Evolutionary conservation across 2,329 filamentous ascomycete species (phyloP).

Genomic region (Fusarium armeniacum): DNA sequence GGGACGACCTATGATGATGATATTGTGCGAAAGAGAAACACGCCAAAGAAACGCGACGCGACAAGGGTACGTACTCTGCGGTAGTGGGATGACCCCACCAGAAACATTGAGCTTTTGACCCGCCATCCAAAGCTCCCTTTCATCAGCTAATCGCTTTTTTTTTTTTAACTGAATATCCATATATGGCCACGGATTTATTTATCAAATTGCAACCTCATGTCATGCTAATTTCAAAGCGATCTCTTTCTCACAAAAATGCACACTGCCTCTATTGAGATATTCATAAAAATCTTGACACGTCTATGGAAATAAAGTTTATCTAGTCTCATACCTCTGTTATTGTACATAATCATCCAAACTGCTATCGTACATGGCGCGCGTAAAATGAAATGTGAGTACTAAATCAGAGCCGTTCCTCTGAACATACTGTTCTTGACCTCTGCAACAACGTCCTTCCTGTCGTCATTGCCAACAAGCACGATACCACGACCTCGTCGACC

Average conservation of each 20-base stretch:
- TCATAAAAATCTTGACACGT: slow-evolving; percentile 21
- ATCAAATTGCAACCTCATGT: background rate
- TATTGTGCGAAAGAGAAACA: slow-evolving; percentile 49
- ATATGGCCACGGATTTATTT: background rate
- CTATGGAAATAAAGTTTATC: slow-evolving; percentile 19
- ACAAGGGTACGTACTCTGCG: slow-evolving; percentile 40
- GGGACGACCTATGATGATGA: slow-evolving; percentile 42
- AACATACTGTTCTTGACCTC: slow-evolving; percentile 94
- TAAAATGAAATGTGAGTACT: slow-evolving; percentile 41
- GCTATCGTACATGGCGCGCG: slow-evolving; percentile 44
- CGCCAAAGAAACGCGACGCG: slow-evolving; percentile 51
- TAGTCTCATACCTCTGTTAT: slow-evolving; percentile 22
- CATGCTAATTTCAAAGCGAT: background rate
- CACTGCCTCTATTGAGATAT: slow-evolving; percentile 28
- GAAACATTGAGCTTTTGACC: slow-evolving; percentile 32
- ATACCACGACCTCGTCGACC: slow-evolving; percentile 89
- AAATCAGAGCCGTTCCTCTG: slow-evolving; percentile 83
- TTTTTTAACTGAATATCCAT: background rate
- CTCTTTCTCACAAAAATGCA: slow-evolving; percentile 5
- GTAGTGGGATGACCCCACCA: slow-evolving; percentile 6
- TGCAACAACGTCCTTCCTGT: slow-evolving; percentile 88
- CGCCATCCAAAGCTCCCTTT: slow-evolving; percentile 8
- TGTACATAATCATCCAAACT: slow-evolving; percentile 36
- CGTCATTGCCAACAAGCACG: slow-evolving; percentile 89
- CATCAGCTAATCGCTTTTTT: slow-evolving; percentile 3